Evolutionary conservation across 331 rosid species (phyloP).

Genomic region (Prunus yedoensis): DNA sequence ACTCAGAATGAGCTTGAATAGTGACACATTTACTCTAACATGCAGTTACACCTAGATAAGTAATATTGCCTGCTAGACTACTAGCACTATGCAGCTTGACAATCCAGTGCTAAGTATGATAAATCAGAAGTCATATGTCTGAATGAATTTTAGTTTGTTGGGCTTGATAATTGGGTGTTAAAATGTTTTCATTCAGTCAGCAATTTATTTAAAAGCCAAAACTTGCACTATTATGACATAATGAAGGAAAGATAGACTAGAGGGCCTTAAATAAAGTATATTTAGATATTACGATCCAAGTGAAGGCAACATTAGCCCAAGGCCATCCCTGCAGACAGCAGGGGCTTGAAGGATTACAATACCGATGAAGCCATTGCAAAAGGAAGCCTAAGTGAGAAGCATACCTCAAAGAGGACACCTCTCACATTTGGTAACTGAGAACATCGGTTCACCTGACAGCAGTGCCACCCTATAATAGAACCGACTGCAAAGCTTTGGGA

Average conservation of each 20-base stretch:
- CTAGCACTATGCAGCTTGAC: neutral
- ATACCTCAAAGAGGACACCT: slow-evolving; percentile 88
- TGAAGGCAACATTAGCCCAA: neutral
- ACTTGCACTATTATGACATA: neutral
- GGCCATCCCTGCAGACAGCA: slow-evolving; percentile 16
- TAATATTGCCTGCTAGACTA: neutral
- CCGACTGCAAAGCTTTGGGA: slow-evolving; percentile 69
- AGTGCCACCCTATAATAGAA: slow-evolving; percentile 61
- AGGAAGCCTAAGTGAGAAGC: slow-evolving; percentile 81
- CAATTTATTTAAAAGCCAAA: neutral
- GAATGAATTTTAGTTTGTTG: neutral
- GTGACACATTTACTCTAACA: neutral
- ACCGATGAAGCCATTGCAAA: slow-evolving; percentile 48
- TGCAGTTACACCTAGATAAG: neutral
- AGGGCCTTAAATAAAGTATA: slow-evolving; percentile 1
- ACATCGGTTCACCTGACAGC: slow-evolving; percentile 57
- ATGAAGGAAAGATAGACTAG: neutral
- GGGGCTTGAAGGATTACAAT: slow-evolving; percentile 44
- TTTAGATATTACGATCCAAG: neutral
- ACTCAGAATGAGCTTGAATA: neutral
- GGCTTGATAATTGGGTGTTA: neutral
- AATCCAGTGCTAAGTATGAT: neutral
- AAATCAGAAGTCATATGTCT: neutral
- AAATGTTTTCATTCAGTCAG: neutral
- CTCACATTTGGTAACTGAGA: slow-evolving; percentile 67